Conservation (phyloP, 176 grass and related monocot genomes). For the Juncus effusus region DNA sequence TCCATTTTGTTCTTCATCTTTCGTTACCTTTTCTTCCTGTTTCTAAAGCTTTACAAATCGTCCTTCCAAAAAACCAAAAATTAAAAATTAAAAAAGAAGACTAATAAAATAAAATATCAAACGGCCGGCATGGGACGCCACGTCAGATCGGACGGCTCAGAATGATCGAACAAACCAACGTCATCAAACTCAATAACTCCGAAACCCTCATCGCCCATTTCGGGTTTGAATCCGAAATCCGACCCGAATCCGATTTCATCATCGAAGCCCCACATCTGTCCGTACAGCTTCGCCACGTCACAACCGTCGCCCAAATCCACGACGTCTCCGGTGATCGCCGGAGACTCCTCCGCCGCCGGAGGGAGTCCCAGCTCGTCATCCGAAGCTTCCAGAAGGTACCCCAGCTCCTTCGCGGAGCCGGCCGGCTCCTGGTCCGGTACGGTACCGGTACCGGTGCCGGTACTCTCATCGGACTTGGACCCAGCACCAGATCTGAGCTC, state of each 20-base stretch:
- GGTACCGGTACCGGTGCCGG: background rate
- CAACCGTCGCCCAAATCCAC: background rate
- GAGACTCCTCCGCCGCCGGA: slow-evolving; percentile 11
- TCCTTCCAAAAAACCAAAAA: slow-evolving; percentile 23
- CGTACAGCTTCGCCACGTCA: slow-evolving; percentile 9
- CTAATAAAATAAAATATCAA: background rate
- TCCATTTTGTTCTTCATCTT: background rate
- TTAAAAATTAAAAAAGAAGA: background rate
- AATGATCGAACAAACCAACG: slow-evolving; percentile 30
- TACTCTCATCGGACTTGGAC: background rate
- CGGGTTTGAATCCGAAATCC: slow-evolving; percentile 25
- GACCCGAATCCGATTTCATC: slow-evolving; percentile 34
- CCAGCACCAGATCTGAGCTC: slow-evolving; percentile 31
- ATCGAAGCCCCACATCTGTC: slow-evolving; percentile 35
- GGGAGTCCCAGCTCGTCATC: slow-evolving; percentile 51
- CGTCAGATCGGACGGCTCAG: slow-evolving; percentile 29
- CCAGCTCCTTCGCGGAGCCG: slow-evolving; percentile 22
- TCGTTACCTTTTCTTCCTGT: slow-evolving; percentile 18
- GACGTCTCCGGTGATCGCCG: background rate
- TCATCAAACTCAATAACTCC: slow-evolving; percentile 13
- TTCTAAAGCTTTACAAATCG: slow-evolving; percentile 28
- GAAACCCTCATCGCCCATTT: background rate
- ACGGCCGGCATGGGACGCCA: slow-evolving; percentile 28
- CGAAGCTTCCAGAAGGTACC: slow-evolving; percentile 43
- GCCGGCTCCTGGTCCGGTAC: background rate